These are phyloP conservation scores for Apiospora saccharicola DNA, from an alignment of 2,329 filamentous ascomycete species.

Conservation along the genomic window DNA sequence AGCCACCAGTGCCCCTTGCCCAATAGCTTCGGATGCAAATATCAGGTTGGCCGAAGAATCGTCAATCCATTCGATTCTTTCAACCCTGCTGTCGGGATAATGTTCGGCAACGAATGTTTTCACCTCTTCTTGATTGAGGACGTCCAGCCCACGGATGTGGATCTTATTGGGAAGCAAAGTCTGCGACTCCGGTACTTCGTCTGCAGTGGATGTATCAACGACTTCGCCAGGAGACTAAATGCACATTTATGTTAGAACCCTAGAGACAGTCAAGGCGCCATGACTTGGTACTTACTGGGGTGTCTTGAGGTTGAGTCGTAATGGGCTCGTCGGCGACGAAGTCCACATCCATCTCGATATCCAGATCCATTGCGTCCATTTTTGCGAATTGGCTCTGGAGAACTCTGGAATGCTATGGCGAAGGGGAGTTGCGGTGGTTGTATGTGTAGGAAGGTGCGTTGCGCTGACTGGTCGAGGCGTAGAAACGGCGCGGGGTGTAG, in stretches of 20 bases:
- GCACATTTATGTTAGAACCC: slow-evolving; percentile 13
- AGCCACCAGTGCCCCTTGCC: slow-evolving; percentile 61
- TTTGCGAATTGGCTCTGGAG: slow-evolving; percentile 22
- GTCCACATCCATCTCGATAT: slow-evolving; percentile 76
- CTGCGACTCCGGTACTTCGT: slow-evolving; percentile 37
- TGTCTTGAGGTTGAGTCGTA: slow-evolving; percentile 41
- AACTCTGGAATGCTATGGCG: not conserved
- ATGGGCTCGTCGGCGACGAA: slow-evolving; percentile 54
- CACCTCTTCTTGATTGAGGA: slow-evolving; percentile 81
- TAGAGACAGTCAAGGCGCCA: not conserved
- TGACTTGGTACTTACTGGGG: slow-evolving; percentile 36
- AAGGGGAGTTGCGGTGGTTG: not conserved
- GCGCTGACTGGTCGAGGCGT: not conserved
- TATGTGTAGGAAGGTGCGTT: slow-evolving; percentile 17
- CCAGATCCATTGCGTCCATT: slow-evolving; percentile 67
- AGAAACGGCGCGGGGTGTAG: not conserved
- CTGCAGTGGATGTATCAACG: slow-evolving; percentile 40
- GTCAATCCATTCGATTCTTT: slow-evolving; percentile 90
- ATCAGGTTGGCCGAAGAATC: slow-evolving; percentile 89
- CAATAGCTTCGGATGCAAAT: slow-evolving; percentile 65
- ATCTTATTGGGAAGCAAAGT: slow-evolving; percentile 67
- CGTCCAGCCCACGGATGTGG: slow-evolving; percentile 85
- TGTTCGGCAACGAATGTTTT: slow-evolving; percentile 76
- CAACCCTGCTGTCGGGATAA: slow-evolving; percentile 61
- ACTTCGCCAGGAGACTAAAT: slow-evolving; percentile 48